phyloP scores from a whole-genome alignment of 495 filamentous ascomycete species.

The Xylaria flabelliformis region DNA sequence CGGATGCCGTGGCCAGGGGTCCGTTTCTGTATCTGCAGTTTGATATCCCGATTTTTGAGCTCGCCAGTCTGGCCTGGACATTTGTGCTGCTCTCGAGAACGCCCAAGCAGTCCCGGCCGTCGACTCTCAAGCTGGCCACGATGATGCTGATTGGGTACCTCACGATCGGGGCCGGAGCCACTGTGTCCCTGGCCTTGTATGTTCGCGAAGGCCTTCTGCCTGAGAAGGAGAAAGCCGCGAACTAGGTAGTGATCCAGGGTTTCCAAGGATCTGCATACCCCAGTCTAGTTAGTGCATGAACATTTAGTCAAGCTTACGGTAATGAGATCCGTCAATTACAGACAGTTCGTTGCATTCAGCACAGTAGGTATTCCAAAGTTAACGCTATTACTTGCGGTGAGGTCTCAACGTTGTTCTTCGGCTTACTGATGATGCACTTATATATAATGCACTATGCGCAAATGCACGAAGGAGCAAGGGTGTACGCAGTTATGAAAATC shows the following conservation, averaged over 20 bases:
- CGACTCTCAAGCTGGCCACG: not conserved
- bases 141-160: slow-evolving; percentile 19
- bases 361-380: not conserved
- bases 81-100: slow-evolving; percentile 23
- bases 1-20: slow-evolving; percentile 27
- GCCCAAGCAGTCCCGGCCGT: not conserved
- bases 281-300: slow-evolving; percentile 13
- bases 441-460: not conserved
- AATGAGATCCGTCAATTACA: slow-evolving; percentile 6
- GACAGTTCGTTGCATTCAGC: not conserved
- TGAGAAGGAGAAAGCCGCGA: slow-evolving; percentile 21
- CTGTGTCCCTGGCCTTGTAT: slow-evolving; percentile 23
- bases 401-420: not conserved
- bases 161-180: slow-evolving; percentile 22
- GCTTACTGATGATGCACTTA: slow-evolving; percentile 8
- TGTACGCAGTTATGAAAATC: not conserved
- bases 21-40: slow-evolving; percentile 36
- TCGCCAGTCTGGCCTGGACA: slow-evolving; percentile 33
- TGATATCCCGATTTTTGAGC: slow-evolving; percentile 34
- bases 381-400: slow-evolving; percentile 13
- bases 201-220: slow-evolving; percentile 21
- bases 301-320: slow-evolving; percentile 1
- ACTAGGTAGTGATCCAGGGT: slow-evolving; percentile 8
- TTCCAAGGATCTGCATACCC: not conserved
- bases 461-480: slow-evolving; percentile 16